phyloP scores from a whole-genome alignment of 176 grass and related monocot species.

The Microstegium vimineum region DNA sequence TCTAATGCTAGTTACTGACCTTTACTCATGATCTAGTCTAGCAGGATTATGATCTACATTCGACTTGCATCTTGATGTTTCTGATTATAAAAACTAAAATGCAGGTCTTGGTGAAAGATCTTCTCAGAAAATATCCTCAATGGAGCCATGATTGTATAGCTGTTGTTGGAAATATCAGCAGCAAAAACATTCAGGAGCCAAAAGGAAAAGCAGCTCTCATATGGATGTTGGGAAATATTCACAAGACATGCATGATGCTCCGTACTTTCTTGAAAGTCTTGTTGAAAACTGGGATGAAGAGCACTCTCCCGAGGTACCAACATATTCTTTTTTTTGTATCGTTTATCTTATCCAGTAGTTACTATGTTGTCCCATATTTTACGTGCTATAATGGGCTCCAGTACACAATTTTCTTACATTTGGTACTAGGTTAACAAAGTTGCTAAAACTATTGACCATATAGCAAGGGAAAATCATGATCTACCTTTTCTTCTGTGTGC shows the following conservation, averaged over 20 bases:
- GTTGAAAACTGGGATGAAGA: conserved; percentile 97
- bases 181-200: conserved; percentile 96
- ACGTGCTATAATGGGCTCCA: neutral
- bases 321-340: neutral
- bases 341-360: neutral
- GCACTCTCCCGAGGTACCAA: conserved; percentile 70
- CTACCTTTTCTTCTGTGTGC: neutral
- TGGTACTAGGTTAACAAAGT: neutral
- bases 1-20: conserved; percentile 10
- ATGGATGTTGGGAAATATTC: conserved; percentile 99
- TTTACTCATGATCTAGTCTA: neutral
- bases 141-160: conserved; percentile 99
- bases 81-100: conserved; percentile 23
- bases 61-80: conserved; percentile 3
- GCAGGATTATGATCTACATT: neutral
- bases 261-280: conserved; percentile 86
- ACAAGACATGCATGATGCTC: conserved; percentile 94
- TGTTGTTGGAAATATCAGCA: conserved; percentile 99
- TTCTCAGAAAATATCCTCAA: conserved; percentile 96
- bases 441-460: neutral
- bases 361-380: neutral
- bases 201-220: conserved; percentile 97
- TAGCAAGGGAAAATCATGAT: neutral
- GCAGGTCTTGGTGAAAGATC: conserved; percentile 97
- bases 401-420: neutral